Percentiles rank a stretch among this genome's conserved stretches.
Evolutionary conservation across 2,329 filamentous ascomycete species (phyloP).

Genomic region (Pseudodiploospora longispora): DNA sequence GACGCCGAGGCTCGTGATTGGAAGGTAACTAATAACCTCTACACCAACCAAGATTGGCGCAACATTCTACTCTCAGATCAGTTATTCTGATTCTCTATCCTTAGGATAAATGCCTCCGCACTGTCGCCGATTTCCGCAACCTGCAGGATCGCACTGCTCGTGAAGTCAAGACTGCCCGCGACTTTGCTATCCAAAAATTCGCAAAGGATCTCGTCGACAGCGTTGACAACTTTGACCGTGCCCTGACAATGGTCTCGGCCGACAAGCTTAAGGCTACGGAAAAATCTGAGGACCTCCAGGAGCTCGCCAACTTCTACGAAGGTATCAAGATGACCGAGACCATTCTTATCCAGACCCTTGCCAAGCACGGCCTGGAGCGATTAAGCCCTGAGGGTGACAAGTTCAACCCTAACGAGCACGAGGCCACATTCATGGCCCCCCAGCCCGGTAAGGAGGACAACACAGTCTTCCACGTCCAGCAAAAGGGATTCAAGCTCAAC

Average conservation of each 20-base stretch:
- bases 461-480: constrained; percentile 84
- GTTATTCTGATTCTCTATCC: not conserved
- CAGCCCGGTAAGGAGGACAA: constrained; percentile 83
- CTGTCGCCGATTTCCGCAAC: constrained; percentile 94
- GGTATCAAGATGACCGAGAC: constrained; percentile 92
- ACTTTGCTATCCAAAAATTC: constrained; percentile 94
- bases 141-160: constrained; percentile 90
- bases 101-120: constrained; percentile 90
- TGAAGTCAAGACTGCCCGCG: constrained; percentile 76
- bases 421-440: constrained; percentile 91
- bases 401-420: constrained; percentile 94
- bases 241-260: constrained; percentile 67
- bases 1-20: constrained; percentile 57
- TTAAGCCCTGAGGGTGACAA: constrained; percentile 77
- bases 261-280: constrained; percentile 56
- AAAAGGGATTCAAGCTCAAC: constrained; percentile 93
- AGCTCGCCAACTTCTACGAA: constrained; percentile 73
- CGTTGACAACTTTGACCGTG: constrained; percentile 95
- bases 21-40: constrained; percentile 55
- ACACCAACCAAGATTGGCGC: not conserved
- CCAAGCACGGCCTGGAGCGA: constrained; percentile 89
- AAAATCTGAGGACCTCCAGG: constrained; percentile 50
- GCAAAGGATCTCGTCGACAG: constrained; percentile 90
- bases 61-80: constrained; percentile 4
- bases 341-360: constrained; percentile 78